Base-by-base conservation (phyloP, 805 yeast genomes). In the Metschnikowia amazonensis region DNA sequence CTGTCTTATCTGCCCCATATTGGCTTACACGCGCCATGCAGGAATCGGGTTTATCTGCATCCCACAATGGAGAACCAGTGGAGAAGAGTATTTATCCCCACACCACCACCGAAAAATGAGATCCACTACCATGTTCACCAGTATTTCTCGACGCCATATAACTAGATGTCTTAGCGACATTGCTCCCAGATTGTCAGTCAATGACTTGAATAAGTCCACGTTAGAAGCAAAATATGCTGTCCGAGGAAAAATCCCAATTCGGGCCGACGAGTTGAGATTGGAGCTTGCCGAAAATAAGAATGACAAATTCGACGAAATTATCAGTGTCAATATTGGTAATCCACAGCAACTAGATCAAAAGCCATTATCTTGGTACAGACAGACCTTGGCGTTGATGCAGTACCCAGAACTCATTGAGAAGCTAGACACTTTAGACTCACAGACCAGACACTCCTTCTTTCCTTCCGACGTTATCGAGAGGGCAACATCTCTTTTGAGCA, bases 331-430 rank as follows among this genome's bases (percentile, higher is more conserved):
- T 63, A 94, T 94, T 51, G 99, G 99, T 25, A 94, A 94, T 63
- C 99, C 99, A 2, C 99, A 94, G 67, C 98, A 92, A 64, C 75
- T 94, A 61, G 92, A 89, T 56, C 99, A 94, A 66, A 77, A 82
- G 59, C 99, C 99, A 1, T 74, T 94, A 57, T 87, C 96, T n/a
- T 94, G 94, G 72, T 90, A 89, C 67, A 79, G 99, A 58, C 95
- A 90, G 63, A 96, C 90, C 3, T 70, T 92, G 48, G 80, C 97
- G 0, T 65, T 90, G 36, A 69, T 92, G 56, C 97, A 94, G 67
- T 85, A 87, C 63, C 98, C 99, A 0, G 78, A 74, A 25, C 65
- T 90, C 42, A 56, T 90, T 35, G 50, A 54, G 25, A 43, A 49
- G 43, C 18, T 51, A 31, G 24, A 36, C 31, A 10, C 14, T 16